Base-by-base conservation (phyloP, 495 filamentous ascomycete genomes). In the Talaromyces adpressus region DNA sequence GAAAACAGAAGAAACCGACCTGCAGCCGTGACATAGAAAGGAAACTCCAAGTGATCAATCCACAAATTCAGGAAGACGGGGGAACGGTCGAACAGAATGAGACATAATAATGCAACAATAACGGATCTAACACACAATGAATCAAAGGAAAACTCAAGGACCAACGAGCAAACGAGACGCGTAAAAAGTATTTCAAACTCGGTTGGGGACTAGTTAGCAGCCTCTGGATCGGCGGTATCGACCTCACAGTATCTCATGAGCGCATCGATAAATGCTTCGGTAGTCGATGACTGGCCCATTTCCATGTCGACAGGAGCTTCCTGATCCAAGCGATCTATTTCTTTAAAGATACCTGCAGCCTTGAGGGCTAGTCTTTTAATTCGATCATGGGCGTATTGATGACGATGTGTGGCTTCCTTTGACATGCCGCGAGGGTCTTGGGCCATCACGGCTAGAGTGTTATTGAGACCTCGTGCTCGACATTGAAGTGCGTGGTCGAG, bases 251-350 rank as follows among this genome's bases (percentile, higher is more conserved):
- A 62, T 49, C 60, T 51, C 23, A 62, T 62, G 14, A 98, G 85
- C 79, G 98, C 94, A 77, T 98, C 94, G 32, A 98, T 78, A 65
- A 97, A 85, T 2, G 90, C 93, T 73, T 98, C 94, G 32, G 98
- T 76, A 66, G 97, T 94, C 0, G 60, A 62, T 49, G 29, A 53
- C 29, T 62, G 60, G 5, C 60, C 60, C 60, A 62, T 62, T 12
- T 39, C 93, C 94, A 98, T 96, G 0, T 91, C 89, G 2, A 98
- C 91, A 6, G 91, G 89, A 59, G 88, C 87, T 53, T 85, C 84
- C 70, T 84, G 87, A 72, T 98, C 94, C 74, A 85, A 89, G 52
- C 87, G 83, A 70, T 98, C 93, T 65, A 98, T 91, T 72, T 94
- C 91, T 66, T 84, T 85, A 71, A 96, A 93, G 16, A 92, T 79